Evolutionary conservation across 2,329 filamentous ascomycete genomes (phyloP).

Genomic region (Podosphaera fusca): DNA sequence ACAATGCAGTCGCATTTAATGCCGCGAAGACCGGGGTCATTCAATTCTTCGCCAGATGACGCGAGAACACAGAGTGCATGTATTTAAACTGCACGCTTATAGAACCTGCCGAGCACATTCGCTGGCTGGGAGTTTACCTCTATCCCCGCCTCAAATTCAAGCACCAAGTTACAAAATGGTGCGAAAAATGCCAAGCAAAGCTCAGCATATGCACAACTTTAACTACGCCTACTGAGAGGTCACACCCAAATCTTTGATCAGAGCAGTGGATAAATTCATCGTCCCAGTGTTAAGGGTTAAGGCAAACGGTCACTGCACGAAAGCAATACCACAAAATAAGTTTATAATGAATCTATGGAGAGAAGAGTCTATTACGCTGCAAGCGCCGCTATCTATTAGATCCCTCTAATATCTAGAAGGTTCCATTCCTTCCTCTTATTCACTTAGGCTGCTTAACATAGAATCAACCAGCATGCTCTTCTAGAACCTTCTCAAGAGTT

Average conservation of each 20-base stretch:
- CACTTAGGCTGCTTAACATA: too few species aligned
- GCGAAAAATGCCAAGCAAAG: neutral
- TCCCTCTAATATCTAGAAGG: too few species aligned
- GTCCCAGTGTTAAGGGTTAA: neutral
- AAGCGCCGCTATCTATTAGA: too few species aligned
- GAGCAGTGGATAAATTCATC: neutral
- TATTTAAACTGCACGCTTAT: neutral
- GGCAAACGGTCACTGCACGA: too few species aligned
- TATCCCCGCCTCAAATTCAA: neutral
- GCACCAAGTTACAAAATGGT: neutral
- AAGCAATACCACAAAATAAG: too few species aligned
- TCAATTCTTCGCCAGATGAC: neutral
- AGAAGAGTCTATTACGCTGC: neutral
- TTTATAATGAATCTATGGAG: neutral
- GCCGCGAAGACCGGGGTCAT: neutral
- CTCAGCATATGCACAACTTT: neutral
- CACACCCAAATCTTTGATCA: neutral
- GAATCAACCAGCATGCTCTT: too few species aligned
- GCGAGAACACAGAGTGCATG: neutral
- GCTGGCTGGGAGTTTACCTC: neutral
- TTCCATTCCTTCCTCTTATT: too few species aligned
- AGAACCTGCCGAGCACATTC: neutral
- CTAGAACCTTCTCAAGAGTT: too few species aligned
- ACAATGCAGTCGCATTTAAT: neutral
- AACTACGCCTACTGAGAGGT: neutral